phyloP scores from a whole-genome alignment of 768 basidiomycete species.

The Trametes coccinea region DNA sequence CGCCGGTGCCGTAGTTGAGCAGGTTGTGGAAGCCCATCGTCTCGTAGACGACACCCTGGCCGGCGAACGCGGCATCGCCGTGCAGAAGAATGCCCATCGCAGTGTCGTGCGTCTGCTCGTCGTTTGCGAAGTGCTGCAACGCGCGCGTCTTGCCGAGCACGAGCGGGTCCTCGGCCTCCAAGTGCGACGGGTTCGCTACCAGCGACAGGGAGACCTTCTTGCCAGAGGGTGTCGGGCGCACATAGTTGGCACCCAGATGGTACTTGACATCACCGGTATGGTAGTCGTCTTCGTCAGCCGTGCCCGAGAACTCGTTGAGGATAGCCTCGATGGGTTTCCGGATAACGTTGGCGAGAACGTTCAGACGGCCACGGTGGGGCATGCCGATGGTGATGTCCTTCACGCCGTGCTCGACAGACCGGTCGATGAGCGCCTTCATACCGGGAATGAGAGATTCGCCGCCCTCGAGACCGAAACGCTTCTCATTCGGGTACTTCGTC shows the following conservation, averaged over 20 bases:
- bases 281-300: constrained; percentile 63
- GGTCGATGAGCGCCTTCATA: constrained; percentile 99
- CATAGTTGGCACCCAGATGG: constrained; percentile 97
- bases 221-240: constrained; percentile 94
- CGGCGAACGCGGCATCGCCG: constrained; percentile 97
- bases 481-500: constrained; percentile 99
- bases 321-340: constrained; percentile 99
- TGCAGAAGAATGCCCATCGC: constrained; percentile 96
- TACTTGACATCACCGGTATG: constrained; percentile 98
- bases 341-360: constrained; percentile 97
- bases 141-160: constrained; percentile 97
- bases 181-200: constrained; percentile 96
- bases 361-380: constrained; percentile 98
- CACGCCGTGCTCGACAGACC: constrained; percentile 95
- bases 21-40: constrained; percentile 98
- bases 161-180: constrained; percentile 96
- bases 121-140: constrained; percentile 90
- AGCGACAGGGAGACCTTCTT: constrained; percentile 97
- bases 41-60: constrained; percentile 98
- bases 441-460: constrained; percentile 97
- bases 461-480: constrained; percentile 97
- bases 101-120: constrained; percentile 73
- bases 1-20: constrained; percentile 94
- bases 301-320: constrained; percentile 91
- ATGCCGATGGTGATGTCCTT: constrained; percentile 97